Evolutionary conservation across 1,284 basidiomycete species (phyloP).

Genomic region (Ustilago xerochloae): DNA sequence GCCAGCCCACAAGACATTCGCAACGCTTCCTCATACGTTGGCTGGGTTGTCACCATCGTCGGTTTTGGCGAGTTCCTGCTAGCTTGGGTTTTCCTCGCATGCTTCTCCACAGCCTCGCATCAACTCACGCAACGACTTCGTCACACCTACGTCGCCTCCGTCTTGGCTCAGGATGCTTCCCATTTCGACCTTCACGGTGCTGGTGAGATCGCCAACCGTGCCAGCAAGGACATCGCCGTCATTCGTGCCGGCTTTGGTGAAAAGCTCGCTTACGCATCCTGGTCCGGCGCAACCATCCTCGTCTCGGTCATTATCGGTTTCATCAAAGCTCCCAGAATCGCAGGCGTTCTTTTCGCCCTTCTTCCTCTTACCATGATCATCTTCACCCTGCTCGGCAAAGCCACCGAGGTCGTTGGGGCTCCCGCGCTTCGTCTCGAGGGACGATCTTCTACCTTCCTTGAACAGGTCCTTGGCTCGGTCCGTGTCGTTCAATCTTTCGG

Average conservation of each 20-base stretch:
- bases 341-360: constrained; percentile 69
- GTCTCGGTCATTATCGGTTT: constrained; percentile 68
- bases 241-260: constrained; percentile 69
- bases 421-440: constrained; percentile 67
- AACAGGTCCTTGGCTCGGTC: constrained; percentile 69
- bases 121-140: constrained; percentile 67
- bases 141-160: constrained; percentile 68
- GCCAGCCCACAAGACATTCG: constrained; percentile 41
- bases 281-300: constrained; percentile 65
- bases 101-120: constrained; percentile 66
- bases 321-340: constrained; percentile 66
- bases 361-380: constrained; percentile 67
- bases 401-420: constrained; percentile 62
- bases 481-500: constrained; percentile 70
- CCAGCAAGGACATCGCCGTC: constrained; percentile 69
- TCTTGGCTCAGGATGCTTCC: constrained; percentile 69
- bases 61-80: constrained; percentile 62
- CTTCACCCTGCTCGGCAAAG: constrained; percentile 64
- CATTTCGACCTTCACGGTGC: constrained; percentile 70
- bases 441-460: constrained; percentile 68
- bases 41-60: constrained; percentile 68
- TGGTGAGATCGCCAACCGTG: constrained; percentile 69
- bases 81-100: constrained; percentile 62
- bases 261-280: constrained; percentile 69
- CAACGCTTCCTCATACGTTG: constrained; percentile 53